phyloP scores from a whole-genome alignment of 495 filamentous ascomycete genomes.

The Xylaria sp. region DNA sequence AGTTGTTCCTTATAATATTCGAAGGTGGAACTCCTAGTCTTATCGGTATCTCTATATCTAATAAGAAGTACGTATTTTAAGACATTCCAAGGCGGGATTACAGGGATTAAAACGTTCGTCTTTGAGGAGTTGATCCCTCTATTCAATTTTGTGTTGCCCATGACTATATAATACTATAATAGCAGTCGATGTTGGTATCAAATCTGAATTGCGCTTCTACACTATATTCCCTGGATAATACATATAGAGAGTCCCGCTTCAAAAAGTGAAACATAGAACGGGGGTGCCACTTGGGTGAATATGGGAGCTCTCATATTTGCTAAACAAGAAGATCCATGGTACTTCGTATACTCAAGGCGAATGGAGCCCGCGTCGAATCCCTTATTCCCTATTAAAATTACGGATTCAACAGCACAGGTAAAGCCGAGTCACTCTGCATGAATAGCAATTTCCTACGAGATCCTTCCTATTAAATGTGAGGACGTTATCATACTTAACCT shows the following conservation, averaged over 20 bases:
- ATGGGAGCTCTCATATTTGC: not conserved
- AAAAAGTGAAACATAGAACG: not conserved
- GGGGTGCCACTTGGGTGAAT: not conserved
- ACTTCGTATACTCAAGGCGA: not conserved
- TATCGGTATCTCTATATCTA: not conserved
- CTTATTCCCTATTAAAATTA: slow-evolving; percentile 1
- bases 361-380: not conserved
- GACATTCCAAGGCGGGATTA: not conserved
- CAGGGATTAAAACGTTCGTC: not conserved
- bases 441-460: not conserved
- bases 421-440: slow-evolving; percentile 3
- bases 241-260: not conserved
- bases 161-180: not conserved
- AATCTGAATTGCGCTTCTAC: not conserved
- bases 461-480: slow-evolving; percentile 2
- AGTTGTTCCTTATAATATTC: not conserved
- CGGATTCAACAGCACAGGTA: slow-evolving; percentile 2
- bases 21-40: not conserved
- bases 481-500: not conserved
- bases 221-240: not conserved
- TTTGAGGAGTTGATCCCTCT: not conserved
- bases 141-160: not conserved
- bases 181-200: not conserved
- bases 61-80: not conserved
- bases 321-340: not conserved